A percentile compares a stretch with the other conserved stretches of the same genome.
These are phyloP conservation scores for Phaffomyces thermotolerans DNA, from an alignment of 805 yeast genomes.

Conservation along the genomic window DNA sequence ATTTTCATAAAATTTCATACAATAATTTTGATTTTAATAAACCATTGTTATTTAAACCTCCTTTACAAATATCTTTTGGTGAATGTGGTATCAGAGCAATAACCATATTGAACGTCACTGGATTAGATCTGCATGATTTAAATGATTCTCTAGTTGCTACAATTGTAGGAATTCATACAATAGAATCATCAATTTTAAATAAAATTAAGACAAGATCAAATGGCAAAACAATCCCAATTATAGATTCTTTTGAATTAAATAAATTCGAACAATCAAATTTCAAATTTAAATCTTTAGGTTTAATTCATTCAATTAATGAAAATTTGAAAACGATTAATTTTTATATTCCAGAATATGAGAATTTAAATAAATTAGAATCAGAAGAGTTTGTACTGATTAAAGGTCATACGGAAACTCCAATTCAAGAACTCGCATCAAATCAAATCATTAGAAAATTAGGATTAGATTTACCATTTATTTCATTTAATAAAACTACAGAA, in stretches of 20 bases:
- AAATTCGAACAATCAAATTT: constrained; percentile 8
- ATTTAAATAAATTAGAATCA: constrained; percentile 14
- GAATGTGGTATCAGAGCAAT: constrained; percentile 31
- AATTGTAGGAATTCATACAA: constrained; percentile 26
- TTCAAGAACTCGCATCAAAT: constrained; percentile 37
- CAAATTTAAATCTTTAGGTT: constrained; percentile 43
- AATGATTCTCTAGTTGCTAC: constrained; percentile 30
- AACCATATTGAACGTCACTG: constrained; percentile 27
- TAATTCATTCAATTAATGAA: constrained; percentile 60
- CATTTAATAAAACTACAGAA: constrained; percentile 29
- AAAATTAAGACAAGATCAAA: constrained; percentile 12
- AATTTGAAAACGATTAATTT: constrained; percentile 38
- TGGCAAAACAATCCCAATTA: constrained; percentile 19
- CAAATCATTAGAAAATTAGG: constrained; percentile 15
- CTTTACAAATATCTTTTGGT: constrained; percentile 35
- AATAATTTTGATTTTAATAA: constrained; percentile 30
- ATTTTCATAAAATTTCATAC: constrained; percentile 39
- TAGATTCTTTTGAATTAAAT: constrained; percentile 7
- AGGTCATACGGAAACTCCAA: constrained; percentile 63
- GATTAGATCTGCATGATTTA: constrained; percentile 28
- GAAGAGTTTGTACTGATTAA: constrained; percentile 38
- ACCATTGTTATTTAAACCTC: constrained; percentile 35
- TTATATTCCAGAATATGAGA: constrained; percentile 39
- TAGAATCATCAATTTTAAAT: constrained; percentile 10
- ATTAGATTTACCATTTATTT: constrained; percentile 37